Evolutionary conservation across 1,139 yeast genomes (phyloP).

Genomic region (Debaryomycetaceae sp.): DNA sequence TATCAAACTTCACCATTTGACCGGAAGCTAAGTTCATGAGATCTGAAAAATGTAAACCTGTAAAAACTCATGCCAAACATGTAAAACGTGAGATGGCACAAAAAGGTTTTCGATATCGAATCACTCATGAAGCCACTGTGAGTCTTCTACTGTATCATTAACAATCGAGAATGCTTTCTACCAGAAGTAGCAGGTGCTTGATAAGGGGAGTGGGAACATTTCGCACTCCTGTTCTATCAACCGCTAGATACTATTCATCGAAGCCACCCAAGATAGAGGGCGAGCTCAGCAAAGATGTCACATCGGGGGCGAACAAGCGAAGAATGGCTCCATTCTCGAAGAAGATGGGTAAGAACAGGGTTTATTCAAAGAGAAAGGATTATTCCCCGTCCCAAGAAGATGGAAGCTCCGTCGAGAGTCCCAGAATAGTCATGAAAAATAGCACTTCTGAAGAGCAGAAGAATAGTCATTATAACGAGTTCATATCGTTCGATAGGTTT

Average conservation of each 20-base stretch:
- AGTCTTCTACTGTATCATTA: background rate
- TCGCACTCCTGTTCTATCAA: background rate
- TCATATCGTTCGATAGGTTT: constrained; percentile 25
- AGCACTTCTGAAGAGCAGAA: background rate
- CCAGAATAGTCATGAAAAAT: background rate
- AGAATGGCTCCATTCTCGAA: constrained; percentile 4
- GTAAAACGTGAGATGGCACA: background rate
- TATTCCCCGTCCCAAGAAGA: background rate
- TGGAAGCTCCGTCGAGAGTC: background rate
- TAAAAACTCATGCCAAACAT: background rate
- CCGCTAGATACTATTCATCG: constrained; percentile 6
- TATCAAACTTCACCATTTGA: background rate
- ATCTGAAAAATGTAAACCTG: background rate
- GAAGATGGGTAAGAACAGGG: constrained; percentile 1
- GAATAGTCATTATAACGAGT: constrained; percentile 6
- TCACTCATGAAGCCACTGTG: background rate
- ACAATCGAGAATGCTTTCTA: background rate
- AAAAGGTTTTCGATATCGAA: background rate
- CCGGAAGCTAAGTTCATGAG: background rate
- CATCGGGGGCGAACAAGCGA: constrained; percentile 1
- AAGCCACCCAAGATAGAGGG: constrained; percentile 10
- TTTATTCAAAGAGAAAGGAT: background rate
- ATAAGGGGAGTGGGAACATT: background rate
- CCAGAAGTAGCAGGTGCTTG: background rate
- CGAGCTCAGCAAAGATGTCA: background rate